These are phyloP conservation scores for Echium plantagineum DNA, from an alignment of 257 asterid species.

Conservation along the genomic window DNA sequence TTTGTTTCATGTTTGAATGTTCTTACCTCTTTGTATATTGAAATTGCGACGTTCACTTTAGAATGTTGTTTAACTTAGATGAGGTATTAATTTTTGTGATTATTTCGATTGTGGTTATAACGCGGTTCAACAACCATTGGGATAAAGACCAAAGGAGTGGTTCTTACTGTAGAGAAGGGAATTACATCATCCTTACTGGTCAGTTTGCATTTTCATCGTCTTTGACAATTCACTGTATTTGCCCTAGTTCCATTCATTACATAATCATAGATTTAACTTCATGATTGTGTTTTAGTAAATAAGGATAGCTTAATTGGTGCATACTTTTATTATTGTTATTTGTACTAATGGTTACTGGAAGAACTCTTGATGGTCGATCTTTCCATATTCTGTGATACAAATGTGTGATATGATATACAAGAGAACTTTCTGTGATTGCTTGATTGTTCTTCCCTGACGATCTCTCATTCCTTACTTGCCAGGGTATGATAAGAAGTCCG, in stretches of 20 bases:
- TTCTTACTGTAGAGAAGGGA: constrained; percentile 89
- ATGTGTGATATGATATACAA: too few species aligned
- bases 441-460: too few species aligned
- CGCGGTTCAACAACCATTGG: constrained; percentile 92
- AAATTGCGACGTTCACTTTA: not conserved
- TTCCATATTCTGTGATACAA: too few species aligned
- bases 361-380: too few species aligned
- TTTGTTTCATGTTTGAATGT: too few species aligned
- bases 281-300: not conserved
- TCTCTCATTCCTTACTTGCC: too few species aligned
- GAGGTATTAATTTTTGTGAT: constrained; percentile 1
- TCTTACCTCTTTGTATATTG: not conserved
- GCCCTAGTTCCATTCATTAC: not conserved
- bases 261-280: not conserved
- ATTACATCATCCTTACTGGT: constrained; percentile 86
- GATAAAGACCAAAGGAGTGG: constrained; percentile 82
- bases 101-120: constrained; percentile 20
- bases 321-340: too few species aligned
- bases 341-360: too few species aligned
- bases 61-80: not conserved
- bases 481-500: too few species aligned
- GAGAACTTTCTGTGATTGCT: too few species aligned
- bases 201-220: constrained; percentile 10
- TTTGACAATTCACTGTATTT: not conserved
- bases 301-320: too few species aligned